phyloP scores from a whole-genome alignment of 78 protist genomes.

The Monocercomonoides exilis region DNA sequence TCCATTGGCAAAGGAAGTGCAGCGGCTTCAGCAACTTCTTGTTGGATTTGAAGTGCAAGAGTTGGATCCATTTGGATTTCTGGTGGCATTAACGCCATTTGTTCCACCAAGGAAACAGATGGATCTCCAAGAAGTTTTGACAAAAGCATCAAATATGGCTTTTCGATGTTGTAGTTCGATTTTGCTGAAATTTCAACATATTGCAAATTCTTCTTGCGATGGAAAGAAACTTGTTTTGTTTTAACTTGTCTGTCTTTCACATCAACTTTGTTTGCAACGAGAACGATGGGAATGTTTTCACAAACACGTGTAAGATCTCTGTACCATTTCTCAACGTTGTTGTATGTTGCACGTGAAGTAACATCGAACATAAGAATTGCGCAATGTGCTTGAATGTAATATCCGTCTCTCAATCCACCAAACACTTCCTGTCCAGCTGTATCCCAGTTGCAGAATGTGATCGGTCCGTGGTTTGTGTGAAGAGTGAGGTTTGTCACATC shows the following conservation, averaged over 20 bases:
- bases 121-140: conserved; percentile 81
- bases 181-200: conserved; percentile 93
- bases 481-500: conserved; percentile 84
- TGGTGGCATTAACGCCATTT: too few species aligned
- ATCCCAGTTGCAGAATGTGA: conserved; percentile 96
- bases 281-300: conserved; percentile 93
- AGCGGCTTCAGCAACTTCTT: too few species aligned
- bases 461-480: conserved; percentile 86
- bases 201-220: conserved; percentile 87
- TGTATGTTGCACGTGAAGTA: conserved; percentile 92
- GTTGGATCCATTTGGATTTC: too few species aligned
- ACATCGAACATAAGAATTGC: conserved; percentile 99
- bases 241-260: conserved; percentile 89
- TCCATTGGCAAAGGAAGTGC: too few species aligned
- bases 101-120: too few species aligned
- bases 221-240: conserved; percentile 92
- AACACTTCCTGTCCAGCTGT: conserved; percentile 99
- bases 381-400: conserved; percentile 86
- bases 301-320: conserved; percentile 89
- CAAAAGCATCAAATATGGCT: conserved; percentile 95
- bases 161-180: conserved; percentile 96
- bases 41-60: too few species aligned
- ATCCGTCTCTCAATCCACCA: conserved; percentile 96
- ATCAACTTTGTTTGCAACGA: conserved; percentile 98
- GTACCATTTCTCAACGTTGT: conserved; percentile 94